Conservation (phyloP, 495 filamentous ascomycete species). For the Rostrohypoxylon terebratum region DNA sequence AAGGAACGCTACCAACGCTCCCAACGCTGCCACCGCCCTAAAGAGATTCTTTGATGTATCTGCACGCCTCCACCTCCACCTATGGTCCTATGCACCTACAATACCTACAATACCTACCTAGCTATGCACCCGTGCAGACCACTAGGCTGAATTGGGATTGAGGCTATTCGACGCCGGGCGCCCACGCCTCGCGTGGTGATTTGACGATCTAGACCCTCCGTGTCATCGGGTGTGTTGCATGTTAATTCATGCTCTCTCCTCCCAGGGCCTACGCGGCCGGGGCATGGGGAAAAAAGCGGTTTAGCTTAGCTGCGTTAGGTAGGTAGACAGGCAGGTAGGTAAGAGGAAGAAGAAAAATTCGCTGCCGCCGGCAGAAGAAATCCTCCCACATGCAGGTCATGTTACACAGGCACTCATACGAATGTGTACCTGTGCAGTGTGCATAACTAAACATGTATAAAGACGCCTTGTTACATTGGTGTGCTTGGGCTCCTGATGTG, state of each 20-base stretch:
- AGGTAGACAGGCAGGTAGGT: constrained; percentile 17
- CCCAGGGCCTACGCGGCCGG: neutral
- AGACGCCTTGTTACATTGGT: neutral
- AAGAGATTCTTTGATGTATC: neutral
- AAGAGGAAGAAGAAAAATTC: neutral
- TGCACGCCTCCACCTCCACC: neutral
- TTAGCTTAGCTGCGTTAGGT: constrained; percentile 31
- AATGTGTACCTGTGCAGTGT: neutral
- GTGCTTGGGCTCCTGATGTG: neutral
- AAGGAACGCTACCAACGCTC: constrained; percentile 1
- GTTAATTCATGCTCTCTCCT: constrained; percentile 10
- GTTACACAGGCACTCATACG: constrained; percentile 14
- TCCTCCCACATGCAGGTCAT: constrained; percentile 14
- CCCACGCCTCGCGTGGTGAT: constrained; percentile 12
- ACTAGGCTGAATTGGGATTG: constrained; percentile 28
- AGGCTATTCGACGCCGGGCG: constrained; percentile 35
- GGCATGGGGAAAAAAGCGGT: neutral
- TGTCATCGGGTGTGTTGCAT: constrained; percentile 31
- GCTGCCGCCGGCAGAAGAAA: constrained; percentile 5
- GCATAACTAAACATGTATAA: neutral
- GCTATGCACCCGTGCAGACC: neutral
- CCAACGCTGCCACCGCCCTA: neutral
- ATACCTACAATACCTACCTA: too few species aligned
- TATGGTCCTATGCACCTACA: too few species aligned
- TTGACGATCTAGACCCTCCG: constrained; percentile 18